phyloP scores from a whole-genome alignment of 2,329 filamentous ascomycete genomes.

The Bipolaris zeicola region DNA sequence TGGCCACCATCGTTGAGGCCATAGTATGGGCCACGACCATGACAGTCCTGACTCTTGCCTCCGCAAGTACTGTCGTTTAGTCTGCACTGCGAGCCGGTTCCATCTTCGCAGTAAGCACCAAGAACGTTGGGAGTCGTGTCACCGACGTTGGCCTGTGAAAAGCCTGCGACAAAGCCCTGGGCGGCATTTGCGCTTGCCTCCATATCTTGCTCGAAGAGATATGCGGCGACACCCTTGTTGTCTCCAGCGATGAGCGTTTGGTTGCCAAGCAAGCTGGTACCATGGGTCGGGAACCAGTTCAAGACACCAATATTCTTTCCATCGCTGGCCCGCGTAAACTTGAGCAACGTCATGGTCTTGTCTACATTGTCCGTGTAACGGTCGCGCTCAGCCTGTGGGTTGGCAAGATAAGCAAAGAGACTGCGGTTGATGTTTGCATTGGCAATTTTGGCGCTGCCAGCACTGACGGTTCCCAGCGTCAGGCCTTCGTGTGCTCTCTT shows the following conservation, averaged over 20 bases:
- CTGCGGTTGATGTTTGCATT: slow-evolving; percentile 90
- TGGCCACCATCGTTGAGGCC: slow-evolving; percentile 66
- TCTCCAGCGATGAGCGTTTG: slow-evolving; percentile 92
- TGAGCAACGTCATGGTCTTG: slow-evolving; percentile 79
- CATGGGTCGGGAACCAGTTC: slow-evolving; percentile 92
- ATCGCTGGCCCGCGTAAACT: slow-evolving; percentile 75
- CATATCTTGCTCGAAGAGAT: slow-evolving; percentile 77
- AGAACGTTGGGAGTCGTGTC: slow-evolving; percentile 89
- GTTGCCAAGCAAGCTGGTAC: slow-evolving; percentile 88
- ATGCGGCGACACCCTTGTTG: slow-evolving; percentile 93
- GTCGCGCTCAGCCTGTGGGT: slow-evolving; percentile 75
- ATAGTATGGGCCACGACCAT: slow-evolving; percentile 74
- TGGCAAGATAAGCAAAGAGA: slow-evolving; percentile 84
- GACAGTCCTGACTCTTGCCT: slow-evolving; percentile 71
- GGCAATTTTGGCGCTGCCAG: slow-evolving; percentile 71
- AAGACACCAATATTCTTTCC: slow-evolving; percentile 78
- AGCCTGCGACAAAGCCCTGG: slow-evolving; percentile 81
- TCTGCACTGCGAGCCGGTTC: slow-evolving; percentile 68
- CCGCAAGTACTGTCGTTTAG: slow-evolving; percentile 86
- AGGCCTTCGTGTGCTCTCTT: slow-evolving; percentile 77
- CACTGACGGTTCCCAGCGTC: slow-evolving; percentile 70
- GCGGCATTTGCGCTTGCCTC: slow-evolving; percentile 56
- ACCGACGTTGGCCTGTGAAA: slow-evolving; percentile 88
- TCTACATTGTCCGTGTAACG: slow-evolving; percentile 71
- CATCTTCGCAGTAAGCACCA: slow-evolving; percentile 89